Conservation (phyloP, 768 basidiomycete genomes). For the Boletus rubescentipes region DNA sequence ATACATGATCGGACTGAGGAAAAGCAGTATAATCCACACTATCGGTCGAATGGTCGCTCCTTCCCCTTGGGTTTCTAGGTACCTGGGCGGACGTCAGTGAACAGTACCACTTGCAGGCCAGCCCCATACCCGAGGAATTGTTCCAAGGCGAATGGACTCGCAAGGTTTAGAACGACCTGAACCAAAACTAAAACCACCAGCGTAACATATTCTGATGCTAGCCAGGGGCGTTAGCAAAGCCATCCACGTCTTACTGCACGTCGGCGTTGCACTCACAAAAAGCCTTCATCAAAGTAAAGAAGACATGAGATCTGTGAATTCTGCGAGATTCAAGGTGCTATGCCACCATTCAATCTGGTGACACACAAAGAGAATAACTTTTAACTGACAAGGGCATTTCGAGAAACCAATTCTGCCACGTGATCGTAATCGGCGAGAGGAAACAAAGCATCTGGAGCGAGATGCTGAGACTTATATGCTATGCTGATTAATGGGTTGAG, state of each 20-base stretch:
- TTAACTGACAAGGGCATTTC: conserved; percentile 31
- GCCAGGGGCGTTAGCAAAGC: not conserved
- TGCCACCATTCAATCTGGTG: not conserved
- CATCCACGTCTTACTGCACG: not conserved
- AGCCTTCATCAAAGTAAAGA: conserved; percentile 1
- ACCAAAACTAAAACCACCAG: not conserved
- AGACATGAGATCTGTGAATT: not conserved
- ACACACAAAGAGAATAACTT: not conserved
- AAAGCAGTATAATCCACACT: conserved; percentile 62
- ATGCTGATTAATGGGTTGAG: conserved; percentile 48
- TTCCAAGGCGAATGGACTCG: conserved; percentile 7
- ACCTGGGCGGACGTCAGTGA: conserved; percentile 32
- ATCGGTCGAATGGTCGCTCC: conserved; percentile 55
- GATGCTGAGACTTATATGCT: conserved; percentile 41
- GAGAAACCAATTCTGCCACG: conserved; percentile 30
- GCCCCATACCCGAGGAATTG: conserved; percentile 7
- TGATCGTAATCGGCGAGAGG: conserved; percentile 49
- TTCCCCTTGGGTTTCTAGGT: conserved; percentile 55
- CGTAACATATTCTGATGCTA: conserved; percentile 2
- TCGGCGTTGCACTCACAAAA: conserved; percentile 3
- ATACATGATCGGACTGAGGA: conserved; percentile 44
- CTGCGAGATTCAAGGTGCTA: not conserved
- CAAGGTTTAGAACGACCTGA: not conserved
- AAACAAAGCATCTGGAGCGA: conserved; percentile 44
- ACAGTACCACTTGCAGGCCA: not conserved